Base-by-base conservation (phyloP, 352 stramenopile species). In the Globisporangium emineosum region DNA sequence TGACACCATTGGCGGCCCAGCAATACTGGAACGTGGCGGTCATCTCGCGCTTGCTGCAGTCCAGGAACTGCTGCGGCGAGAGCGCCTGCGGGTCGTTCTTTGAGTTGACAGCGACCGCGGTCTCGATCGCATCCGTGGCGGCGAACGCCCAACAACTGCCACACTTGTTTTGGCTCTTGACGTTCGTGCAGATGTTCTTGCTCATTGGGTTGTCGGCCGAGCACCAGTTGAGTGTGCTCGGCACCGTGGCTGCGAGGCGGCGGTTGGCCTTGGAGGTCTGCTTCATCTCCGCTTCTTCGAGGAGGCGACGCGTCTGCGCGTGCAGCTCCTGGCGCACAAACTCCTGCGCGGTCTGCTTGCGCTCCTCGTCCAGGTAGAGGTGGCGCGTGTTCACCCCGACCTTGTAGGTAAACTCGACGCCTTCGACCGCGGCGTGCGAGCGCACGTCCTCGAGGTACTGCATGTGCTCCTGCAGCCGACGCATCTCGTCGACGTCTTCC, bases 141-240 rank as follows among this genome's bases (percentile, higher is more conserved):
- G 86, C 86, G 66, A 93, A 94, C 21, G 86, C 82, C 83, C 86
- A 94, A 62, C 86, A 94, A 57, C 80, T 91, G 15, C 86, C 86
- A 58, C 86, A 94, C 57, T 83, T 77, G 60, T 91, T 83, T 60
- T 94, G 83, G 64, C 79, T 92, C 76, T 93, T 93, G 52, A 94
- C 69, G 12, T 68, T 67, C 2, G 82, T 88, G 49, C 86, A 94
- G 55, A 93, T 79, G 62, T 81, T 93, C 37, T 71, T 68, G 43
- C 81, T 75, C 49, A 72, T 60, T 17, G 80, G 64, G 62, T 93
- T 94, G 67, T 94, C 73, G 13, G 62, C 78, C 29, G 81, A 79
- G 66, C 86, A 94, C 86, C 86, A 94, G 58, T 94, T 73, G 33
- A 94, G 58, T 50, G 79, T 72, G 49, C 68, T 29, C 17, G 69